phyloP scores from a whole-genome alignment of 805 yeast genomes.

The Alloascoidea hylecoeti region DNA sequence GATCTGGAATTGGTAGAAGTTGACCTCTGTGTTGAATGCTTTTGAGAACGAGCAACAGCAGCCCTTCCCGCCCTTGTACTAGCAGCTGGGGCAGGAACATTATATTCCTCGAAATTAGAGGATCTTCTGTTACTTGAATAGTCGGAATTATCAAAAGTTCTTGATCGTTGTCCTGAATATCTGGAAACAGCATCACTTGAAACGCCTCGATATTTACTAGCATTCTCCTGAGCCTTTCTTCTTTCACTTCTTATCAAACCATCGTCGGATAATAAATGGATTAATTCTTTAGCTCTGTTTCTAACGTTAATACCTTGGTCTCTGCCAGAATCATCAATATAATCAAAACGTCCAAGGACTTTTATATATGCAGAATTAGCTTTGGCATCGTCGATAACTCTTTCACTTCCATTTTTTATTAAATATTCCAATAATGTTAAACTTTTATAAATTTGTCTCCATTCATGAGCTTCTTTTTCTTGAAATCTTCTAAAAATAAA shows the following conservation, averaged over 20 bases:
- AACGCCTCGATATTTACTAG: conserved; percentile 73
- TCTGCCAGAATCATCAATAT: conserved; percentile 82
- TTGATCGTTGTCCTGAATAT: neutral
- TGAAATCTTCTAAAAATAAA: conserved; percentile 43
- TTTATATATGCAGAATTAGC: conserved; percentile 68
- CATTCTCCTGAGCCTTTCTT: conserved; percentile 76
- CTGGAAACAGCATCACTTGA: conserved; percentile 17
- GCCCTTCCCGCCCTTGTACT: neutral
- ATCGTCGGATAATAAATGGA: conserved; percentile 63
- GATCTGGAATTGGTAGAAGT: neutral
- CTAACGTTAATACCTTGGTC: conserved; percentile 96
- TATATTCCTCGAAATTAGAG: too few species aligned
- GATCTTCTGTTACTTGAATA: too few species aligned
- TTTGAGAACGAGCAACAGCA: neutral
- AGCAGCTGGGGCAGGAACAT: too few species aligned
- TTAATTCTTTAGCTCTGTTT: conserved; percentile 71
- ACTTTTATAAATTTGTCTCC: conserved; percentile 97
- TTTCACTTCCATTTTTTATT: conserved; percentile 83
- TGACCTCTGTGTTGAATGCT: neutral
- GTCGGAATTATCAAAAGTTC: neutral
- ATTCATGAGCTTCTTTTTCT: conserved; percentile 89
- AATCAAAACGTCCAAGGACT: conserved; percentile 87
- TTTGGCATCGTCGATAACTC: conserved; percentile 90
- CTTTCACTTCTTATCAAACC: conserved; percentile 67
- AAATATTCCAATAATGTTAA: conserved; percentile 84